phyloP scores from a whole-genome alignment of 768 basidiomycete genomes.

The Tephrocybe sp. region DNA sequence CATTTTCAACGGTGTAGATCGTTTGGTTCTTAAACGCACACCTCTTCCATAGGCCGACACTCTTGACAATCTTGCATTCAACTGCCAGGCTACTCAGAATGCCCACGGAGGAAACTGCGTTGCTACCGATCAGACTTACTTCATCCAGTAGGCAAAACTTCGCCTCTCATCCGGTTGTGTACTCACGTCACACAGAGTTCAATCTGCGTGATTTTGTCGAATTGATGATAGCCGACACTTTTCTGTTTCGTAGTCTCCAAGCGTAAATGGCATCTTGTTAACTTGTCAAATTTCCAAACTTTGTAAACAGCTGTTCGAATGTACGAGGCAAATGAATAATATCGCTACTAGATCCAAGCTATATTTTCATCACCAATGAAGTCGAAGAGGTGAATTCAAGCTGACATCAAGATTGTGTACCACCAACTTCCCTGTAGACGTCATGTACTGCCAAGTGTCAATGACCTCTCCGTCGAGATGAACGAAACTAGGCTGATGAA shows the following conservation, averaged over 20 bases:
- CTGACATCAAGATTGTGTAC: conserved; percentile 35
- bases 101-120: conserved; percentile 52
- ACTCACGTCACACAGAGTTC: conserved; percentile 13
- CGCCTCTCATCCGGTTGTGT: not conserved
- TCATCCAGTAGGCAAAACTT: conserved; percentile 41
- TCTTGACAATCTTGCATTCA: conserved; percentile 41
- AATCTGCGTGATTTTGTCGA: conserved; percentile 17
- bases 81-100: conserved; percentile 49
- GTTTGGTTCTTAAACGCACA: not conserved
- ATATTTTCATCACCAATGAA: conserved; percentile 20
- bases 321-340: not conserved
- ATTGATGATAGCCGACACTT: too few species aligned
- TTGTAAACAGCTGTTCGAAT: too few species aligned
- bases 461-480: conserved; percentile 35
- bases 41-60: conserved; percentile 30
- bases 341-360: not conserved
- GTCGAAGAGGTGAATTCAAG: conserved; percentile 36
- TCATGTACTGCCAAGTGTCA: conserved; percentile 39
- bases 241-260: too few species aligned
- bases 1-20: too few species aligned
- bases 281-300: too few species aligned
- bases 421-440: conserved; percentile 40
- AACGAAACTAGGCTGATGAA: conserved; percentile 37
- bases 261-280: too few species aligned
- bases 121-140: conserved; percentile 46